Conservation (phyloP, 108 stramenopile genomes). For the Nannochloropsis salina region DNA sequence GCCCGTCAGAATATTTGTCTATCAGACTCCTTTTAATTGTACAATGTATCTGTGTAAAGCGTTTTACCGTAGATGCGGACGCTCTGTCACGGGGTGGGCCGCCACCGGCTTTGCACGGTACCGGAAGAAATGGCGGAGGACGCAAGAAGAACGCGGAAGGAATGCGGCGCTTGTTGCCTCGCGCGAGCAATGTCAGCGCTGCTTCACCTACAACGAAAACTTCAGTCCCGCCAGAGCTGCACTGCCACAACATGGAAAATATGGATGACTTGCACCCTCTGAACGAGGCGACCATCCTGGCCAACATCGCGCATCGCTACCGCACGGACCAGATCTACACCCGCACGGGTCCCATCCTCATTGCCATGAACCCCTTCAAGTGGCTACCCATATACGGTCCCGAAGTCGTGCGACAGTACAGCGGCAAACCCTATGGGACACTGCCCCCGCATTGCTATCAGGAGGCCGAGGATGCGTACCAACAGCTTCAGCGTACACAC, state of each 20-base stretch:
- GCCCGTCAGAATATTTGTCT: too few species aligned
- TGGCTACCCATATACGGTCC: conserved; percentile 34
- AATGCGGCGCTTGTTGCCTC: conserved; percentile 25
- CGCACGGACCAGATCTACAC: conserved; percentile 50
- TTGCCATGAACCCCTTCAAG: conserved; percentile 55
- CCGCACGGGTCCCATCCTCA: conserved; percentile 51
- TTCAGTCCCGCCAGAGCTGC: neutral
- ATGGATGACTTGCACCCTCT: conserved; percentile 41
- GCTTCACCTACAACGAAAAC: neutral
- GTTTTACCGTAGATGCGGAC: neutral
- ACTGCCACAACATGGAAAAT: conserved; percentile 30
- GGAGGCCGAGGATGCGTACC: conserved; percentile 35
- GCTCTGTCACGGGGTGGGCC: neutral
- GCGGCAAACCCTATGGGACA: conserved; percentile 18
- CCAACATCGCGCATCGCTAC: conserved; percentile 42
- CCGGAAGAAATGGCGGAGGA: neutral
- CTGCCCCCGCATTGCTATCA: conserved; percentile 37
- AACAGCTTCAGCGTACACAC: conserved; percentile 19
- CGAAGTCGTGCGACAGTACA: conserved; percentile 21
- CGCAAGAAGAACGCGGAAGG: conserved; percentile 23
- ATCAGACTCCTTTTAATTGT: too few species aligned
- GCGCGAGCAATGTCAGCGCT: conserved; percentile 4
- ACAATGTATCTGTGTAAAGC: neutral
- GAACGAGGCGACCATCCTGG: conserved; percentile 49
- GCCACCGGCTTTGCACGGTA: neutral